These are phyloP conservation scores for Colletotrichum ledebouriae DNA, from an alignment of 2,329 filamentous ascomycete genomes.

Conservation along the genomic window DNA sequence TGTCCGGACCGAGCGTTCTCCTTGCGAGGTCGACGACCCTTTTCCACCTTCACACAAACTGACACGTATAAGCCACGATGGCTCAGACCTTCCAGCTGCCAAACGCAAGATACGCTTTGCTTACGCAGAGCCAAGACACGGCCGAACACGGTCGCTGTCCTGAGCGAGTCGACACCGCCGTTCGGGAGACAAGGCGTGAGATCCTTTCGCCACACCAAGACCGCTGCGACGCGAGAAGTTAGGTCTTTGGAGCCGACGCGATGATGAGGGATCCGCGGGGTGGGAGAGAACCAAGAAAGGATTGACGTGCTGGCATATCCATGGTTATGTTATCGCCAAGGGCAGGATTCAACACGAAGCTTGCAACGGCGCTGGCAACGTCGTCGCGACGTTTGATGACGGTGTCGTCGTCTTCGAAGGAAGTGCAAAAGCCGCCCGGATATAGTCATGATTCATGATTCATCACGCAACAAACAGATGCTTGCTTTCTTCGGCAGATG, in stretches of 20 bases:
- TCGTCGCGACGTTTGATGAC: neutral
- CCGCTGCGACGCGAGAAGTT: constrained; percentile 5
- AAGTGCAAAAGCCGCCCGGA: neutral
- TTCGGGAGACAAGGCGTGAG: neutral
- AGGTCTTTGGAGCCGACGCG: neutral
- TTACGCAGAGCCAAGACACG: constrained; percentile 40
- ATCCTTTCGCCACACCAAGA: neutral
- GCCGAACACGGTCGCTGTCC: constrained; percentile 26
- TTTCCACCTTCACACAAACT: neutral
- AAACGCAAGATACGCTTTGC: constrained; percentile 41
- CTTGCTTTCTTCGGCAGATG: neutral
- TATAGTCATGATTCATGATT: constrained; percentile 24
- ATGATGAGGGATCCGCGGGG: neutral
- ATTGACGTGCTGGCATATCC: neutral
- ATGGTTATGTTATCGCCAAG: neutral
- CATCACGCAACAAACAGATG: constrained; percentile 5
- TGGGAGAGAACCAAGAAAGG: neutral
- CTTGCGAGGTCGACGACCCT: neutral
- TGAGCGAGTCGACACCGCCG: constrained; percentile 8
- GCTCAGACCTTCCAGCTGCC: constrained; percentile 38
- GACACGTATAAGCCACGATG: constrained; percentile 39
- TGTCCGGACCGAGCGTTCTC: constrained; percentile 28
- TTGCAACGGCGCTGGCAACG: neutral
- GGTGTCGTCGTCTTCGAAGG: neutral
- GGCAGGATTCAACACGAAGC: neutral